These are phyloP conservation scores for Alternaria arbusti DNA, from an alignment of 2,329 filamentous ascomycete species.

Conservation along the genomic window DNA sequence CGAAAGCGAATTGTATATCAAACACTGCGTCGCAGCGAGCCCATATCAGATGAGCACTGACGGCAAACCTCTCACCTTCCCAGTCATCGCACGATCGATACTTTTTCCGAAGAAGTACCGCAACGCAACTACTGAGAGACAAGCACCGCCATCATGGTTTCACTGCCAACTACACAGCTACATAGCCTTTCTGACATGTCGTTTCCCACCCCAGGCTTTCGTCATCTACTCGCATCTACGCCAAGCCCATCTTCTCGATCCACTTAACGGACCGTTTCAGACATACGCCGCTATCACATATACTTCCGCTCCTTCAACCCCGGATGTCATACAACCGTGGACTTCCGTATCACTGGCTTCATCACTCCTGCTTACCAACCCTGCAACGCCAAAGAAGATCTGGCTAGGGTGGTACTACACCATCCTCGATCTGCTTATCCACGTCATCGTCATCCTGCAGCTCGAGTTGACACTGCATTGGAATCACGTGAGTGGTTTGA, in stretches of 20 bases:
- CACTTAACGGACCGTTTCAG: neutral
- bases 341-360: neutral
- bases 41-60: constrained; percentile 1
- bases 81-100: neutral
- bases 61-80: neutral
- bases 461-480: neutral
- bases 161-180: constrained; percentile 1
- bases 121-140: neutral
- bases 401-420: constrained; percentile 15
- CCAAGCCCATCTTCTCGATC: neutral
- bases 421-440: constrained; percentile 10
- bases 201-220: constrained; percentile 5
- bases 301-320: neutral
- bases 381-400: constrained; percentile 7
- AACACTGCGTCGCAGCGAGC: constrained; percentile 4
- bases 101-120: neutral
- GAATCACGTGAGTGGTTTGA: constrained; percentile 15
- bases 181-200: neutral
- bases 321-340: neutral
- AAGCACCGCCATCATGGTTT: neutral
- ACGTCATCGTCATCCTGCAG: constrained; percentile 19
- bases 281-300: neutral
- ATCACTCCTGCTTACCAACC: neutral
- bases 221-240: constrained; percentile 7
- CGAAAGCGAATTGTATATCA: constrained; percentile 2